Conservation (phyloP, 1,284 basidiomycete genomes). For the Ceratobasidium sp. region DNA sequence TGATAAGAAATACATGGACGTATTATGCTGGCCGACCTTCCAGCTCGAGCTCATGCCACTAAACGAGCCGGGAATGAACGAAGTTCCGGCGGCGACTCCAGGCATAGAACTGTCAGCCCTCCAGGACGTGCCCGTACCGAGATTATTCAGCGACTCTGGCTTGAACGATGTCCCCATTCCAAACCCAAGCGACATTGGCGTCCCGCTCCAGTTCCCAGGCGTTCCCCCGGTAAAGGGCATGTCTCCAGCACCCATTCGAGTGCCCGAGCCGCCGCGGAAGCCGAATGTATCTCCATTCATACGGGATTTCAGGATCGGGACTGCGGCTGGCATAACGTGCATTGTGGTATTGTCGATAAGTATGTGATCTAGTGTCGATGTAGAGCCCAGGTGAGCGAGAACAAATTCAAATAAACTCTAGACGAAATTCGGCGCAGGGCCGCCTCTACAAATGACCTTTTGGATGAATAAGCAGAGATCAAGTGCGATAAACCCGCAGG, state of each 20-base stretch:
- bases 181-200: constrained; percentile 38
- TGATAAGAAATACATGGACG: constrained; percentile 33
- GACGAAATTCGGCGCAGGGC: background rate
- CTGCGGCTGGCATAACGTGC: constrained; percentile 34
- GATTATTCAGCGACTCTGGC: constrained; percentile 34
- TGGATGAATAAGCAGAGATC: constrained; percentile 34
- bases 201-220: constrained; percentile 26
- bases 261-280: constrained; percentile 22
- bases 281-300: constrained; percentile 5
- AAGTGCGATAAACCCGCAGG: constrained; percentile 10
- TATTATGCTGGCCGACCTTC: constrained; percentile 27
- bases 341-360: background rate
- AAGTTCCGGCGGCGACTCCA: constrained; percentile 21
- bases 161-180: constrained; percentile 40
- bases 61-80: constrained; percentile 37
- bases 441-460: background rate
- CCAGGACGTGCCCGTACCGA: constrained; percentile 35
- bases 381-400: too few species aligned
- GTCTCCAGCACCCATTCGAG: constrained; percentile 30
- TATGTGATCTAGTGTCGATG: too few species aligned
- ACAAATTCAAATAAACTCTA: background rate
- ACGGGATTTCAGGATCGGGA: constrained; percentile 32
- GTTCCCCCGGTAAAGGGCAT: constrained; percentile 29
- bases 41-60: constrained; percentile 39
- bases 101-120: constrained; percentile 30